These are phyloP conservation scores for Meripilus lineatus DNA, from an alignment of 1,284 basidiomycete species.

Conservation along the genomic window DNA sequence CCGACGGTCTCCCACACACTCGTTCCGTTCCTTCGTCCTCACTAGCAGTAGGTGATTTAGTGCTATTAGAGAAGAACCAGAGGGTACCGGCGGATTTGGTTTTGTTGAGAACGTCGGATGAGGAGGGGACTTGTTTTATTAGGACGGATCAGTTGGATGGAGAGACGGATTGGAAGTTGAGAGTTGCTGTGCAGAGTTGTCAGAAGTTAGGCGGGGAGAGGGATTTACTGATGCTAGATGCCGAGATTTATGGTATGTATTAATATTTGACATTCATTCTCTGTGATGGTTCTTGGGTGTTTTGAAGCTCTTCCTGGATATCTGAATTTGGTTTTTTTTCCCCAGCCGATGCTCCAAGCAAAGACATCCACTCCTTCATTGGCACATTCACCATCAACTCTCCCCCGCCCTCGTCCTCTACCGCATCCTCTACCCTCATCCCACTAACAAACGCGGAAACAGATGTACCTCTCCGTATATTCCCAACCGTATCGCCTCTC, in stretches of 20 bases:
- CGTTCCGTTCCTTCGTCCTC: constrained; percentile 84
- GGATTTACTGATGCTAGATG: constrained; percentile 71
- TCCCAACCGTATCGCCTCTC: constrained; percentile 70
- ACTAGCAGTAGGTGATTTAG: constrained; percentile 88
- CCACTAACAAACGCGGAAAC: constrained; percentile 38
- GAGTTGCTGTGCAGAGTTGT: constrained; percentile 82
- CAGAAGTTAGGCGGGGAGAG: constrained; percentile 69
- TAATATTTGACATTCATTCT: not conserved
- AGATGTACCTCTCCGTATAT: constrained; percentile 50
- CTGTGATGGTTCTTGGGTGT: too few relatives aligned
- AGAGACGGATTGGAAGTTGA: constrained; percentile 98
- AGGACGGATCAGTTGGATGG: constrained; percentile 98
- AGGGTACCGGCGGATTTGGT: constrained; percentile 95
- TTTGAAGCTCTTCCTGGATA: too few relatives aligned
- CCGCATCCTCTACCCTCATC: constrained; percentile 16
- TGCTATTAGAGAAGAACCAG: constrained; percentile 94
- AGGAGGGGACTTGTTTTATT: constrained; percentile 93
- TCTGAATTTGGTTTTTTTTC: too few relatives aligned
- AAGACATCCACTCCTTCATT: constrained; percentile 95
- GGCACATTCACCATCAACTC: constrained; percentile 83
- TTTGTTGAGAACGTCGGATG: constrained; percentile 82
- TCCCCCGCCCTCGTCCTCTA: constrained; percentile 1
- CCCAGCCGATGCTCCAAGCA: constrained; percentile 88
- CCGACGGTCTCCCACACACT: constrained; percentile 46
- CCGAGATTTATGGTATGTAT: constrained; percentile 75